A percentile compares a stretch with the other conserved stretches of the same genome.
Evolutionary conservation across 2,329 filamentous ascomycete species (phyloP).

Genomic region (Didymella pomorum): DNA sequence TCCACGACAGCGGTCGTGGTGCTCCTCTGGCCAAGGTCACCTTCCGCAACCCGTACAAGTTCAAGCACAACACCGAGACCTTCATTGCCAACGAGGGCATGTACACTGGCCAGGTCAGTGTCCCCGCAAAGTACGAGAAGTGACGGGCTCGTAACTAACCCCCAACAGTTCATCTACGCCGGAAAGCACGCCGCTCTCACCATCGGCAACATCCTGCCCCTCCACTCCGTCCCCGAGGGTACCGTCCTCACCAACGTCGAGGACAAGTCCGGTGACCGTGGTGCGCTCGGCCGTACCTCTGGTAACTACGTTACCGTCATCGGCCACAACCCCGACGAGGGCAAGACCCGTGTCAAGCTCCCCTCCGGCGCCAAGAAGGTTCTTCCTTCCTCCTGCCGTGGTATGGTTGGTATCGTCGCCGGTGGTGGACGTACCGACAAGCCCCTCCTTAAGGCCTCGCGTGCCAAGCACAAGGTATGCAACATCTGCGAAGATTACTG

Average conservation of each 20-base stretch:
- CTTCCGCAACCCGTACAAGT: constrained; percentile 98
- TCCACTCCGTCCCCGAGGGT: constrained; percentile 96
- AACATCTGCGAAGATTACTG: no score
- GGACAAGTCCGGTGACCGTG: constrained; percentile 98
- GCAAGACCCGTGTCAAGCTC: constrained; percentile 99
- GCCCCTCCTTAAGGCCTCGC: constrained; percentile 98
- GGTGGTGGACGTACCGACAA: constrained; percentile 99
- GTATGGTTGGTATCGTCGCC: constrained; percentile 99
- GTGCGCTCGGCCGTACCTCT: constrained; percentile 93
- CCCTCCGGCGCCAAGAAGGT: constrained; percentile 99
- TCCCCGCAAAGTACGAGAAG: constrained; percentile 12
- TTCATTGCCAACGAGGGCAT: constrained; percentile 99
- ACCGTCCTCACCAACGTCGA: constrained; percentile 99
- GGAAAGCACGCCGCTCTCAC: constrained; percentile 98
- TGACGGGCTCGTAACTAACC: constrained; percentile 19
- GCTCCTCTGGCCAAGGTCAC: constrained; percentile 92
- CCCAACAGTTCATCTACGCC: constrained; percentile 88
- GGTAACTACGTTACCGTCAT: constrained; percentile 93
- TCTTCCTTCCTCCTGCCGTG: constrained; percentile 86
- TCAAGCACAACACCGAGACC: constrained; percentile 97
- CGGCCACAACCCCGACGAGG: constrained; percentile 67
- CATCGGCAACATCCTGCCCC: constrained; percentile 96
- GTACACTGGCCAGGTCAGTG: constrained; percentile 87
- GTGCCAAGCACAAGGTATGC: constrained; percentile 89
- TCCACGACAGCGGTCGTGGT: constrained; percentile 96